These are phyloP conservation scores for Sarocladium kiliense DNA, from an alignment of 2,329 filamentous ascomycete genomes.

Conservation along the genomic window DNA sequence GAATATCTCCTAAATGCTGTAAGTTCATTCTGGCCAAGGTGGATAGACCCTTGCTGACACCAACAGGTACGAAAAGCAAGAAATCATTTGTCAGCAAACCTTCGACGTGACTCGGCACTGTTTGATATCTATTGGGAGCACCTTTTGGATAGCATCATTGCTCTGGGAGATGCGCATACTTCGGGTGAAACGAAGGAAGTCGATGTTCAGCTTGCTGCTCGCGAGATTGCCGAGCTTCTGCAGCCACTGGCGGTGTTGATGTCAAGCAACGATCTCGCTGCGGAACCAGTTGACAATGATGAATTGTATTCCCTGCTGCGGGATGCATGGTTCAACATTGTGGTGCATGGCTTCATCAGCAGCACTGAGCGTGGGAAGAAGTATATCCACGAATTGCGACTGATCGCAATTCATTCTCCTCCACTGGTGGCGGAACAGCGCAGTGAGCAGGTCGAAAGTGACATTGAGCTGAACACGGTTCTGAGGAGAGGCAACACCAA, in stretches of 20 bases:
- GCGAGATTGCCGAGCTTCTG: conserved; percentile 82
- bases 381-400: conserved; percentile 70
- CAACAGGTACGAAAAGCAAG: conserved; percentile 68
- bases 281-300: conserved; percentile 50
- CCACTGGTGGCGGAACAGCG: conserved; percentile 84
- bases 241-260: conserved; percentile 84
- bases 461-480: conserved; percentile 94
- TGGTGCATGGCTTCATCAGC: conserved; percentile 83
- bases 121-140: conserved; percentile 82
- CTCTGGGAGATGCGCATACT: conserved; percentile 80
- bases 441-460: conserved; percentile 86
- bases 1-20: conserved; percentile 65
- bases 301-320: conserved; percentile 70
- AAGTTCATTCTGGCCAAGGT: conserved; percentile 26
- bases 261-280: conserved; percentile 55
- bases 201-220: conserved; percentile 76
- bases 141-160: conserved; percentile 80
- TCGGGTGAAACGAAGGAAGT: conserved; percentile 67
- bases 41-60: conserved; percentile 13
- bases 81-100: conserved; percentile 67
- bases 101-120: conserved; percentile 64
- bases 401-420: conserved; percentile 81
- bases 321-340: conserved; percentile 98
- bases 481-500: conserved; percentile 79
- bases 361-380: conserved; percentile 68